Percentiles rank a stretch among this genome's conserved stretches.
Conservation (phyloP, 371 early-diverging fungal species). For the Smittium culicis region DNA sequence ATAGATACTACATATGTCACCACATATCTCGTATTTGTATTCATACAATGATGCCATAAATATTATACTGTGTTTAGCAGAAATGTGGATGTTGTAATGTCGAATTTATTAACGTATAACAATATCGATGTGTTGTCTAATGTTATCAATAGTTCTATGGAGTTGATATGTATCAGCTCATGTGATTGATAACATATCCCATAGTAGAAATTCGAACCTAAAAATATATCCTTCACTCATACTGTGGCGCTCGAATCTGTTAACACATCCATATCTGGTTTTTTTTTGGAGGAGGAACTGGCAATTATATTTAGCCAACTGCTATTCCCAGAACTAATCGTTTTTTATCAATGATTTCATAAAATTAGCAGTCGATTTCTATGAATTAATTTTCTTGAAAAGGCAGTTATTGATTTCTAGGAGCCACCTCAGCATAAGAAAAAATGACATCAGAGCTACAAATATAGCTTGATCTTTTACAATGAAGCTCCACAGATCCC, state of each 20-base stretch:
- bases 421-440: neutral
- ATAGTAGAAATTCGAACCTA: neutral
- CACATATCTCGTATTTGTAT: neutral
- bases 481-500: neutral
- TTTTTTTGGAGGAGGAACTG: neutral
- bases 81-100: neutral
- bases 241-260: neutral
- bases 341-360: neutral
- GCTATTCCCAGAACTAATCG: neutral
- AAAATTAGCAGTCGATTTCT: neutral
- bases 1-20: neutral
- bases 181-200: neutral
- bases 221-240: neutral
- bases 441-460: neutral
- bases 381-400: neutral
- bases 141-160: neutral
- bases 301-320: neutral
- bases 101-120: neutral
- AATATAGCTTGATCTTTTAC: slow-evolving; percentile 3
- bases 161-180: neutral
- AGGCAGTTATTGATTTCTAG: neutral
- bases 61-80: neutral
- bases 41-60: neutral
- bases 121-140: neutral
- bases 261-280: neutral